These are phyloP conservation scores for Leucocoprinus leucothites DNA, from an alignment of 768 basidiomycete species.

Conservation along the genomic window DNA sequence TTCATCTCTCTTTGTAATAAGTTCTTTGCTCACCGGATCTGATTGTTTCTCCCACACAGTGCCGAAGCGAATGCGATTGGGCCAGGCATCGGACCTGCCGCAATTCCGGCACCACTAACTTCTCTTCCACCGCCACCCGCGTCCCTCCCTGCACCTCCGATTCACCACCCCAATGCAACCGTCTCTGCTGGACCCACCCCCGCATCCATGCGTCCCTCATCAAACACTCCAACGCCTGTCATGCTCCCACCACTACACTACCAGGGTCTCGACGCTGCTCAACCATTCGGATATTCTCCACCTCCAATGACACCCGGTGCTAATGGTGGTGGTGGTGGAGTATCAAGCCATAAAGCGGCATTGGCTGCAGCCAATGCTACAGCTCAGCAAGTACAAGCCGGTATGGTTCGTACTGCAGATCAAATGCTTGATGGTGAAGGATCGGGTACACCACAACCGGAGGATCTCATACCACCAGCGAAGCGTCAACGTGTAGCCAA, in stretches of 20 bases:
- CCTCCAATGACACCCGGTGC: slow-evolving; percentile 25
- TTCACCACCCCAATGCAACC: slow-evolving; percentile 74
- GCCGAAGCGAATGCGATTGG: slow-evolving; percentile 81
- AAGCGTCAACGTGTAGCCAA: slow-evolving; percentile 89
- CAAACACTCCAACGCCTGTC: slow-evolving; percentile 51
- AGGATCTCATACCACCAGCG: slow-evolving; percentile 65
- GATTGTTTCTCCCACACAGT: slow-evolving; percentile 28
- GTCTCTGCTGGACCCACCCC: slow-evolving; percentile 93
- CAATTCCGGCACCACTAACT: slow-evolving; percentile 65
- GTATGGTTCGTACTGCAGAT: slow-evolving; percentile 77
- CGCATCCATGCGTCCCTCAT: slow-evolving; percentile 55
- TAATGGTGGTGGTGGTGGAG: slow-evolving; percentile 31
- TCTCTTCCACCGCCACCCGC: slow-evolving; percentile 66
- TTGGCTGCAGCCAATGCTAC: slow-evolving; percentile 50
- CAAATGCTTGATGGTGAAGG: slow-evolving; percentile 58
- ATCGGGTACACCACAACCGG: slow-evolving; percentile 24
- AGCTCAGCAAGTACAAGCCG: slow-evolving; percentile 50
- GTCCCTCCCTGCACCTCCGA: slow-evolving; percentile 71
- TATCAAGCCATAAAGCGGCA: slow-evolving; percentile 67
- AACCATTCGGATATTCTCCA: slow-evolving; percentile 79
- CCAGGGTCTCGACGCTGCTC: slow-evolving; percentile 72
- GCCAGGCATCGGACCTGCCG: slow-evolving; percentile 82
- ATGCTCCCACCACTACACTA: slow-evolving; percentile 87
- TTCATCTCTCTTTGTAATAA: no score
- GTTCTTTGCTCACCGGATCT: slow-evolving; percentile 14